These are phyloP conservation scores for Helichrysum umbraculigerum DNA, from an alignment of 129 eudicot genomes.

Conservation along the genomic window DNA sequence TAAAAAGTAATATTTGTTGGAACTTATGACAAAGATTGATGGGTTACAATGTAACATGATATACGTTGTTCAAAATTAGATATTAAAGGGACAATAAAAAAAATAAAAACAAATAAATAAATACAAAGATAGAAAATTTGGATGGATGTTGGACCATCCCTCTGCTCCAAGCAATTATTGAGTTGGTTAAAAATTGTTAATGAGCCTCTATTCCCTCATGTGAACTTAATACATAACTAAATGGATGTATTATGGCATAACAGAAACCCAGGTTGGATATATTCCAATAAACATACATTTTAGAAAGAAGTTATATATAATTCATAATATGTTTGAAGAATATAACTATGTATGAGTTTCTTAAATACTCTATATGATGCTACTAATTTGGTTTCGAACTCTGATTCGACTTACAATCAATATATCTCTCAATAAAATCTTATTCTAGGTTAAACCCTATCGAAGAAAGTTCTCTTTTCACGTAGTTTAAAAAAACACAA, in stretches of 20 bases:
- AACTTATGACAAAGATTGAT: neutral
- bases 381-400: too few species aligned
- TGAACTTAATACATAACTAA: slow-evolving; percentile 11
- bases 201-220: slow-evolving; percentile 18
- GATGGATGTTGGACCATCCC: neutral
- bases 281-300: neutral
- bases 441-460: too few species aligned
- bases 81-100: neutral
- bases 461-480: too few species aligned
- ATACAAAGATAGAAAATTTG: neutral
- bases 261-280: neutral
- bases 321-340: neutral
- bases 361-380: too few species aligned
- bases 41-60: neutral
- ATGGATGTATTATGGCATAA: neutral
- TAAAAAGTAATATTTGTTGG: neutral
- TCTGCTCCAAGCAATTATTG: slow-evolving; percentile 10
- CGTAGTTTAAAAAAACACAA: too few species aligned
- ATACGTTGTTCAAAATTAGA: neutral
- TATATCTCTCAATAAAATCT: too few species aligned
- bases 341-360: too few species aligned
- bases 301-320: neutral
- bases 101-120: neutral
- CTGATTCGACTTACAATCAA: too few species aligned
- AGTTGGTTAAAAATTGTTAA: slow-evolving; percentile 11